Base-by-base conservation (phyloP, 805 yeast genomes). In the Cyberlindnera mississippiensis region DNA sequence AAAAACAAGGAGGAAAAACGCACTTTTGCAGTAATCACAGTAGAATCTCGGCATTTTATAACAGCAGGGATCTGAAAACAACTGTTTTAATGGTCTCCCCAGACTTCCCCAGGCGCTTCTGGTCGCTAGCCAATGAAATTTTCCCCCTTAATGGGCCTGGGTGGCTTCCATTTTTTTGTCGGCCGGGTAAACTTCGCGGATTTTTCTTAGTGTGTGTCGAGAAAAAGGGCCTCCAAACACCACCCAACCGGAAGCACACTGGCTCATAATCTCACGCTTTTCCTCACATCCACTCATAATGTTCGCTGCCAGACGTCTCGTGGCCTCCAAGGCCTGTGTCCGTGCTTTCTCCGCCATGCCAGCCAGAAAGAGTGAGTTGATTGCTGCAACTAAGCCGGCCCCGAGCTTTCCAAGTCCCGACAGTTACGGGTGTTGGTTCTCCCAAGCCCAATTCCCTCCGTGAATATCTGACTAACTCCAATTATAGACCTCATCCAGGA, bases 21-120 rank as follows among this genome's bases (percentile, higher is more conserved):
- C 46, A 64, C 71, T 78, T 56, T 79, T 79, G 60, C 96, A 88
- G 59, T 87, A 88, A 52, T 84, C 93, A 62, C 96, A 88, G 64
- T 82, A 84, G 60, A 81, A 85, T 49, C 81, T 75, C 3, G 80
- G 82, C 89, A 82, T 48, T 2, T 22, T 28, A 3, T n/a, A 11
- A 11, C 16, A 6, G n/a, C n/a, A 12, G 22, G 4, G 3, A n/a
- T 14, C 19, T 15, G 14, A 16, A 18, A 4, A 12, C 13, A 6
- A 20, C 24, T n/a, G 24, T 6, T 20, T 20, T 20, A 20, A 6
- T 6, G 12, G n/a, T n/a, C 41, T 26, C 15, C 26, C 24, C 9
- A 38, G 11, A 15, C 38, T 14, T 7, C 33, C 18, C 26, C 29
- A 20, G 24, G 8, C 18, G 19, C 12, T 5, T 4, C 18, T n/a